phyloP scores from a whole-genome alignment of 495 filamentous ascomycete genomes.

The Podospora didyma region DNA sequence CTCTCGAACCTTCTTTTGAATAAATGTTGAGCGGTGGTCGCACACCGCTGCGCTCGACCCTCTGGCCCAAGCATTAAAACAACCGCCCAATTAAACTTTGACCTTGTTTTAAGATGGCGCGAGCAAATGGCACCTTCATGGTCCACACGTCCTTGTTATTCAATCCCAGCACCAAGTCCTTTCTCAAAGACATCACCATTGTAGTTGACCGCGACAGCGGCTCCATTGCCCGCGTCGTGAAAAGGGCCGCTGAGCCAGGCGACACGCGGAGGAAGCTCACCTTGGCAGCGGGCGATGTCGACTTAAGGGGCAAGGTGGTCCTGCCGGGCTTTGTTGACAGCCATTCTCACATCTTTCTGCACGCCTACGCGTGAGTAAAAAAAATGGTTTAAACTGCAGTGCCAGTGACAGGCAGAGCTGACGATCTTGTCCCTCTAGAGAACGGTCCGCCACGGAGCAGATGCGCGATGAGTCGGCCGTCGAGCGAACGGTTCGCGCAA shows the following conservation, averaged over 20 bases:
- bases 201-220: slow-evolving; percentile 33
- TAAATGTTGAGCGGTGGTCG: too few species aligned
- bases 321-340: slow-evolving; percentile 51
- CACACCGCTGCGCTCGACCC: too few species aligned
- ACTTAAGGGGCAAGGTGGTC: slow-evolving; percentile 43
- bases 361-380: slow-evolving; percentile 8
- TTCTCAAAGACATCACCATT: slow-evolving; percentile 39
- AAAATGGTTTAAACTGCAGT: too few species aligned
- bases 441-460: slow-evolving; percentile 38
- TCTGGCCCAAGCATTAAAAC: too few species aligned
- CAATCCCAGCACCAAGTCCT: slow-evolving; percentile 44
- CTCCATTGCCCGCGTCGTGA: slow-evolving; percentile 34
- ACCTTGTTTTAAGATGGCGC: too few species aligned
- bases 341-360: slow-evolving; percentile 45
- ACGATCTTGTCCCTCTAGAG: slow-evolving; percentile 21
- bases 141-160: slow-evolving; percentile 48
- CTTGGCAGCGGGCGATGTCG: slow-evolving; percentile 25
- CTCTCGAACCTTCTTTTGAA: neutral
- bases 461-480: slow-evolving; percentile 48
- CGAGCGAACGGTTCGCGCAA: slow-evolving; percentile 47
- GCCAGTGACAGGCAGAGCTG: too few species aligned
- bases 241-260: slow-evolving; percentile 19
- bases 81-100: too few species aligned
- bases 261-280: neutral
- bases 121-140: slow-evolving; percentile 20